Evolutionary conservation across 1,284 basidiomycete genomes (phyloP), one percentile per base, ranked within the genome.

Genomic region (Porphyrellus sp.): DNA sequence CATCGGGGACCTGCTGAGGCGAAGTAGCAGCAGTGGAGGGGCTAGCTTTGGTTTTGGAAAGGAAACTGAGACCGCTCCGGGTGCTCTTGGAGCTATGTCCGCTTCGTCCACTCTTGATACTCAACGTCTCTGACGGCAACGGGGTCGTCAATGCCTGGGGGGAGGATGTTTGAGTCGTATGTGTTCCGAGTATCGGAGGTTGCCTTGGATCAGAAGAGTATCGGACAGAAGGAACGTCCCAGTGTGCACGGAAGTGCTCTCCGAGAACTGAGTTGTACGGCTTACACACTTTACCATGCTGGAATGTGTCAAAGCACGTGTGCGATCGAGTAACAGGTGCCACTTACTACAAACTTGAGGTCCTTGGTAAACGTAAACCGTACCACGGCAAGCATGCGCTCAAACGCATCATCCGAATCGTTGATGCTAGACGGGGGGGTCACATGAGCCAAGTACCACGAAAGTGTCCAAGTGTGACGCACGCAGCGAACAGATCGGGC

Each of bases 231-330:
- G 81, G 69, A 13, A 91, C 76, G 57, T 88, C 86, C 88, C 87
- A 96, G 62, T 93, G 89, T 21, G 90, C 83, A 47, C 91, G 85
- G 73, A 96, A 96, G 72, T 95, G 89, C 70, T 96, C 93, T 65
- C 91, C 92, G 1, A 96, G 80, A 30, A 93, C 90, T 1, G 92
- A 93, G 74, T 96, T 95, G 78, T 98, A 98, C 0, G 95, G 93
- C 70, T 98, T 98, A 77, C 91, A 92, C 18, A 97, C 82, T 69
- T 91, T 91, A 39, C 92, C 91, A 53, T 90, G 84, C 89, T 91
- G 52, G 25, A 15, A 44, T 30, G 37, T 34, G 53, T 61, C 34
- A 54, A 49, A 23, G 18, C 8, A 12, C 15, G 18, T n/a, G 27
- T 12, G 24, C 4, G 44, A 51, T 51, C 28, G 12, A 25, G 31